Conservation (phyloP, 2,329 filamentous ascomycete species). For the Botrytis fabae region DNA sequence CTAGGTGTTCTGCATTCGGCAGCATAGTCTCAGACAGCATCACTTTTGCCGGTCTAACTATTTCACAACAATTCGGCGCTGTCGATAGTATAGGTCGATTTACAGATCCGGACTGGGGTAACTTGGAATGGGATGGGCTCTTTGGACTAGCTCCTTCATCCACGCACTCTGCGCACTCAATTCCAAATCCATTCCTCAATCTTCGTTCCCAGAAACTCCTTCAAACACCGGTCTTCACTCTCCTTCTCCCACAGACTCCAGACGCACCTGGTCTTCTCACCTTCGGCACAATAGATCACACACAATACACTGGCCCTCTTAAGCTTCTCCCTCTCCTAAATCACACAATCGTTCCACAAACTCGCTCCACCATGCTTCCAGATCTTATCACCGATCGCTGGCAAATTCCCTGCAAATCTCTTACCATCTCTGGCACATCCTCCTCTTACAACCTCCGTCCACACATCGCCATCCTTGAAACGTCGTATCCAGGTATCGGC, state of each 20-base stretch:
- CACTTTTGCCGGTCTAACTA: neutral
- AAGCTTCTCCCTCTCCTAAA: constrained; percentile 6
- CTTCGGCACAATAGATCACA: constrained; percentile 10
- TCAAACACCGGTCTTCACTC: constrained; percentile 1
- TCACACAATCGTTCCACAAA: neutral
- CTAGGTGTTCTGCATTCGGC: constrained; percentile 3
- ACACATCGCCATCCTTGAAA: constrained; percentile 11
- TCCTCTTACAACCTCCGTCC: neutral
- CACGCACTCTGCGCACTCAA: neutral
- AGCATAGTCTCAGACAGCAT: constrained; percentile 6
- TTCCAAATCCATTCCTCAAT: neutral
- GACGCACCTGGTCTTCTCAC: neutral
- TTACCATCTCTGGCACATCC: constrained; percentile 13
- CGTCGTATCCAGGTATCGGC: constrained; percentile 1
- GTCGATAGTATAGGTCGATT: neutral
- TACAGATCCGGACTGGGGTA: constrained; percentile 20
- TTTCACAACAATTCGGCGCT: constrained; percentile 13
- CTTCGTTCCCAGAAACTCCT: constrained; percentile 1
- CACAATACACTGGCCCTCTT: neutral
- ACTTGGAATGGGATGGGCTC: constrained; percentile 19
- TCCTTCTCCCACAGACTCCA: neutral
- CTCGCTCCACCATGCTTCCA: neutral
- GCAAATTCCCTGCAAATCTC: neutral
- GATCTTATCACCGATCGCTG: constrained; percentile 2
- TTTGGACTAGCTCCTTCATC: constrained; percentile 11